Evolutionary conservation across 2,329 filamentous ascomycete species (phyloP), one percentile per base, ranked within the genome.

Genomic region (Monilinia vaccinii-corymbosi): DNA sequence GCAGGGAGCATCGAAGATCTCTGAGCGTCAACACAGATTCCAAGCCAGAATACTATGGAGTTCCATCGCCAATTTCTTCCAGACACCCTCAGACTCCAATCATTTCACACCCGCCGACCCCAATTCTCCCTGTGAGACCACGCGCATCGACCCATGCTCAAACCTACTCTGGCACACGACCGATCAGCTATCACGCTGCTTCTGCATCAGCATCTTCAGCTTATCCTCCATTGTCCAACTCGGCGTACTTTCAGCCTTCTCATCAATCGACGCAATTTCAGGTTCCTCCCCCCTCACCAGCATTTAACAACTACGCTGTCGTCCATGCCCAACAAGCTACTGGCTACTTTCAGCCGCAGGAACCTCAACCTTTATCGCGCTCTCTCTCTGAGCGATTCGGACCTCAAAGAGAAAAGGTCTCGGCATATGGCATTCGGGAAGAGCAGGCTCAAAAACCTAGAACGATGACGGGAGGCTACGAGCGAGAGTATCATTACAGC

Each of bases 311-410:
- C 32, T 57, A 50, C 42, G 45, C 55, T 31, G 55, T 57, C 45
- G 44, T 21, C 3, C 45, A 34, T 7, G 9, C 44, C 16, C 21
- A 31, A 14, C 47, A 53, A 31, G 16, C 59, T 14, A 51, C 23
- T 28, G 25, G 36, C 18, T 50, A 60, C 21, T 60, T 45, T 16
- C 31, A 25, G 18, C 18, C 56, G 14, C 46, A 52, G 11, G 56
- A 58, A 13, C 32, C 31, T 14, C 57, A 53, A 59, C 25, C 32
- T 34, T 38, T 44, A 38, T 56, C 63, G n/a, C 60, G 67, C 52
- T 62, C 67, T 23, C 58, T 70, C 10, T 61, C 64, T 8, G 59
- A 58, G 21, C 59, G 68, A 56, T 70, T 70, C 42, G 67, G 67
- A 8, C 62, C 64, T 40, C 50, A 64, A 16, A 61, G 40, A n/a